Evolutionary conservation across 495 filamentous ascomycete species (phyloP), one percentile per base, ranked within the genome.

Genomic region (Sabuloglossum arenarium): DNA sequence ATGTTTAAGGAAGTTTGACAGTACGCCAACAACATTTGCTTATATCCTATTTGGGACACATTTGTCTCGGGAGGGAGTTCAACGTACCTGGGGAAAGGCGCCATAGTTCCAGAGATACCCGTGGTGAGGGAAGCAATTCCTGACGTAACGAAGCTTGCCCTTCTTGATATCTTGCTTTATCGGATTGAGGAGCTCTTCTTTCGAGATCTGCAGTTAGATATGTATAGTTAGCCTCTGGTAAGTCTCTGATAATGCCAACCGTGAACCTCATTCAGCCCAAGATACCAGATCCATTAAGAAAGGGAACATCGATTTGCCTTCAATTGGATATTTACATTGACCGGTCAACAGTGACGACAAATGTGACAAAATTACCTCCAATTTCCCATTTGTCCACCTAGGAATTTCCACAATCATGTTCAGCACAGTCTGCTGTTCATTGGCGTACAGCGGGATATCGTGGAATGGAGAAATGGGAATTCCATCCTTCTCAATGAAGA

Each of bases 41-140:
- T 11, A 27, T 57, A 55, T 58, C 61, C 59, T 59, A 39, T 16
- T 39, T 39, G 8, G 34, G 34, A 16, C 34, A 16, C 8, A 39
- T 49, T 23, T 27, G 25, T 14, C 9, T 27, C 25, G 56, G 32
- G 55, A 23, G 39, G 12, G 19, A 5, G 19, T 43, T n/a, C 16
- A 43, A 64, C 75, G 60, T 75, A 88, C 86, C 76, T 91, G 91
- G 63, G 93, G 91, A 81, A 99, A 97, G 72, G 88, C 87, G 71
- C 91, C 91, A 70, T 99, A 99, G 79, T 97, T 99, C 93, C 93
- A 99, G 61, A 97, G 85, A 70, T 97, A 99, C 54, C 91, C 91
- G 79, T 97, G 95, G 80, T 99, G 93, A 61, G 91, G 91, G 79
- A 99, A 99, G 80, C 91, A 97, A 82, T 99, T 99, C 71, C 91